These are phyloP conservation scores for Parachaetomium inaequale DNA, from an alignment of 495 filamentous ascomycete species.

Conservation along the genomic window DNA sequence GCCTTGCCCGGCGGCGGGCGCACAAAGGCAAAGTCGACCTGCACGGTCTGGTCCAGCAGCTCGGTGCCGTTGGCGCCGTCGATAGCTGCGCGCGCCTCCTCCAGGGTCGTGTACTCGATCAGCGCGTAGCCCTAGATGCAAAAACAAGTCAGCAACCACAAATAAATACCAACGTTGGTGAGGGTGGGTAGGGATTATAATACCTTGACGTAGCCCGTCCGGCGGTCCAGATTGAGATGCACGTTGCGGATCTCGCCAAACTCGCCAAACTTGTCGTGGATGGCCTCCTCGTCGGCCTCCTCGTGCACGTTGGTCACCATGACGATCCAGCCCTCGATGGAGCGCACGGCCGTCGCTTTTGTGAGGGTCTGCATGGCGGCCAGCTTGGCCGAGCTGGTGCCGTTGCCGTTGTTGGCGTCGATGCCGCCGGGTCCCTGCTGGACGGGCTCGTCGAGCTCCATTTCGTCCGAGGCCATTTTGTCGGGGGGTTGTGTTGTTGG, in stretches of 20 bases:
- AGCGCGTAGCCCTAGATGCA: conserved; percentile 75
- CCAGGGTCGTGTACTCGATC: conserved; percentile 87
- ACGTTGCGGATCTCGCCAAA: conserved; percentile 98
- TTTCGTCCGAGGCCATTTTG: conserved; percentile 16
- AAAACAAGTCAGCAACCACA: neutral
- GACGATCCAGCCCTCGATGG: conserved; percentile 98
- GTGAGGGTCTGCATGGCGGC: conserved; percentile 67
- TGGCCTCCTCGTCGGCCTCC: conserved; percentile 92
- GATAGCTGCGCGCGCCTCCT: conserved; percentile 82
- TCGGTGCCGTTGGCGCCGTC: conserved; percentile 76
- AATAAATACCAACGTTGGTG: too few relatives aligned
- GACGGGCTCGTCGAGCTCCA: conserved; percentile 19
- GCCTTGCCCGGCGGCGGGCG: conserved; percentile 75
- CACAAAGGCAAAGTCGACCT: conserved; percentile 95
- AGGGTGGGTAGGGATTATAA: too few relatives aligned
- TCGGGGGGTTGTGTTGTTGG: neutral
- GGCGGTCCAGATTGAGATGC: conserved; percentile 87
- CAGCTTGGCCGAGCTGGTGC: conserved; percentile 47
- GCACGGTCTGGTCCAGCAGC: conserved; percentile 86
- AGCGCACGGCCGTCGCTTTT: conserved; percentile 88
- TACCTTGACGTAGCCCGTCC: conserved; percentile 98
- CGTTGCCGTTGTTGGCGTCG: conserved; percentile 11
- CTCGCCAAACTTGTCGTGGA: conserved; percentile 92
- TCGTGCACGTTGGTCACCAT: conserved; percentile 96
- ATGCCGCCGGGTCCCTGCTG: neutral